A percentile compares a stretch with the other conserved stretches of the same genome.
These are phyloP conservation scores for Alternaria sp. DNA, from an alignment of 2,329 filamentous ascomycete species.

Conservation along the genomic window DNA sequence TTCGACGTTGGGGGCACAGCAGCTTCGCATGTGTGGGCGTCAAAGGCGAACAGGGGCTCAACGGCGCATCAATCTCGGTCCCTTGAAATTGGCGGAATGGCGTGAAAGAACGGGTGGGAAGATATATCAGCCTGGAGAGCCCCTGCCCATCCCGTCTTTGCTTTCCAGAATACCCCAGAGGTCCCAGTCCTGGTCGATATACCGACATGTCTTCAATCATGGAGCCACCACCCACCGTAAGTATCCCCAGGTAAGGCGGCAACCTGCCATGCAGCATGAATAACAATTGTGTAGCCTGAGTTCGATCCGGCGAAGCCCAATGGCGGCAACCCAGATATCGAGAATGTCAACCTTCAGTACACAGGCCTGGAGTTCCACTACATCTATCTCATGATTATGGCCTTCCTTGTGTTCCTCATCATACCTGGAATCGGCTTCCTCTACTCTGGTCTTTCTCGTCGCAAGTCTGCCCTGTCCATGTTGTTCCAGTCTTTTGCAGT, in stretches of 20 bases:
- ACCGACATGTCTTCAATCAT: conserved; percentile 10
- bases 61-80: conserved; percentile 12
- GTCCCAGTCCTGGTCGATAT: conserved; percentile 4
- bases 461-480: conserved; percentile 67
- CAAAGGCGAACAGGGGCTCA: conserved; percentile 14
- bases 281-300: conserved; percentile 40
- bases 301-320: conserved; percentile 55
- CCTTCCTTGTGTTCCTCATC: conserved; percentile 69
- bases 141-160: conserved; percentile 17
- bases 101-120: neutral
- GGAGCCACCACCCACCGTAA: conserved; percentile 26
- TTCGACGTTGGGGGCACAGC: conserved; percentile 25
- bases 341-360: conserved; percentile 66
- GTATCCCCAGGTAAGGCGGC: neutral
- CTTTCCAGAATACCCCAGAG: conserved; percentile 1
- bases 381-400: conserved; percentile 65
- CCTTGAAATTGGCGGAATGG: conserved; percentile 16
- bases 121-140: conserved; percentile 26
- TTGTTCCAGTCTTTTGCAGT: conserved; percentile 69
- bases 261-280: neutral
- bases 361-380: conserved; percentile 67
- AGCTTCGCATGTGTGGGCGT: conserved; percentile 22
- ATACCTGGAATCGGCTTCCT: conserved; percentile 71
- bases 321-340: conserved; percentile 60
- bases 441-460: conserved; percentile 67